Evolutionary conservation across 2,329 filamentous ascomycete species (phyloP), one percentile per base, ranked within the genome.

Genomic region (Arthroderma uncinatum): DNA sequence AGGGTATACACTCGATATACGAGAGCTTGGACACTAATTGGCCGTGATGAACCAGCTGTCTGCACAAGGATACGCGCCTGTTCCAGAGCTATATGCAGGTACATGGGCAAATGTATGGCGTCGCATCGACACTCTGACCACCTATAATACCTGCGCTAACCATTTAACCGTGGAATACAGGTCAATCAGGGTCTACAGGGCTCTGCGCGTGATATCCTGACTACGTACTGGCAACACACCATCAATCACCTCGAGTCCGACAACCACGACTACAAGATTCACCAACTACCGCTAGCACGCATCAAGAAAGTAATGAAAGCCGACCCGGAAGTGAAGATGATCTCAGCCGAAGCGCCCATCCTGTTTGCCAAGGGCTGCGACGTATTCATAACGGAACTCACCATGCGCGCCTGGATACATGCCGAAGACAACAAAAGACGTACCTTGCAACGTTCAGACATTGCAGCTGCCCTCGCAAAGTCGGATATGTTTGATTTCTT

Each of bases 301-400:
- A 98, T 98, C 77, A 98, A 98, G 79, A 98, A 98, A 73, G 93
- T 98, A 63, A 98, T 98, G 93, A 98, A 98, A 76, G 93, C 93
- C 0, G 93, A 98, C 65, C 93, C 93, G 0, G 93, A 98, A 67
- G 93, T 98, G 52, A 98, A 98, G 78, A 98, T 98, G 93, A 98
- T 98, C 62, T 97, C 91, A 2, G 93, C 93, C 7, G 93, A 98
- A 74, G 93, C 93, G 1, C 93, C 93, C 1, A 98, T 98, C 64
- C 79, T 98, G 12, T 98, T 98, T 67, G 93, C 93, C 54, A 98
- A 98, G 74, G 93, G 92, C 37, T 97, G 93, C 73, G 93, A 98
- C 69, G 96, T 97, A 68, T 98, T 98, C 76, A 98, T 98, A 68
- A 96, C 91, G 0, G 93, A 98, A 74, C 79, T 98, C 60, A 98